phyloP scores from a whole-genome alignment of 1,284 basidiomycete species.

The Austroboletus novae-zelandiae region DNA sequence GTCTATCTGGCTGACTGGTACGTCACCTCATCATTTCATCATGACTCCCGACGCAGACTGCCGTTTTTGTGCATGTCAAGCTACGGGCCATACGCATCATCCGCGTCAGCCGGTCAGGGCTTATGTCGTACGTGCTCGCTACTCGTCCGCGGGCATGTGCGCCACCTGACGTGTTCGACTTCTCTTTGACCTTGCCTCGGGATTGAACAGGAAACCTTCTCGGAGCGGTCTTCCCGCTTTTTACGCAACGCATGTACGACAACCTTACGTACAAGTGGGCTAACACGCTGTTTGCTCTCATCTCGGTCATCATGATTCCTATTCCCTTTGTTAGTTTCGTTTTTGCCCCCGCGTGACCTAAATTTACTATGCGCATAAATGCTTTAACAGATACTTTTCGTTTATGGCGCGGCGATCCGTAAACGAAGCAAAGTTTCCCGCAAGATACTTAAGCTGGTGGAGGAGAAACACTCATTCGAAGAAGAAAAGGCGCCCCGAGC shows the following conservation, averaged over 20 bases:
- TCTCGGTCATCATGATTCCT: slow-evolving; percentile 60
- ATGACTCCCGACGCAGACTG: slow-evolving; percentile 1
- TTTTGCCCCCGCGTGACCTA: not conserved
- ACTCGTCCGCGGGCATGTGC: not conserved
- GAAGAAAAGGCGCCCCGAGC: slow-evolving; percentile 1
- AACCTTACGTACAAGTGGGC: slow-evolving; percentile 67
- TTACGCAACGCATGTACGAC: slow-evolving; percentile 61
- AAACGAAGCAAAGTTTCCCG: slow-evolving; percentile 58
- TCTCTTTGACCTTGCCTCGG: slow-evolving; percentile 4
- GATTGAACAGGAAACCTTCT: slow-evolving; percentile 51
- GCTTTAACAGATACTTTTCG: slow-evolving; percentile 48
- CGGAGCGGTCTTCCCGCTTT: slow-evolving; percentile 62
- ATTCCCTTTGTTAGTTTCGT: slow-evolving; percentile 58
- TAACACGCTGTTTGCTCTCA: slow-evolving; percentile 62
- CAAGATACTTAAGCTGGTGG: slow-evolving; percentile 35
- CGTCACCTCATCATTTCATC: slow-evolving; percentile 14
- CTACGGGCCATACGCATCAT: slow-evolving; percentile 74
- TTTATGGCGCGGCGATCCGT: slow-evolving; percentile 62
- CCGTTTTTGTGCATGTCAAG: slow-evolving; percentile 30
- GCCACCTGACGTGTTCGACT: slow-evolving; percentile 15
- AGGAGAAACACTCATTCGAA: not conserved
- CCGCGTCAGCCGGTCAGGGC: slow-evolving; percentile 76
- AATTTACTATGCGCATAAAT: not conserved
- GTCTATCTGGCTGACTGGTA: slow-evolving; percentile 74
- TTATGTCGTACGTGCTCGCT: slow-evolving; percentile 50